Evolutionary conservation across 176 grass and related monocot species (phyloP), one percentile per base, ranked within the genome.

Genomic region (Bonia amplexicaulis): DNA sequence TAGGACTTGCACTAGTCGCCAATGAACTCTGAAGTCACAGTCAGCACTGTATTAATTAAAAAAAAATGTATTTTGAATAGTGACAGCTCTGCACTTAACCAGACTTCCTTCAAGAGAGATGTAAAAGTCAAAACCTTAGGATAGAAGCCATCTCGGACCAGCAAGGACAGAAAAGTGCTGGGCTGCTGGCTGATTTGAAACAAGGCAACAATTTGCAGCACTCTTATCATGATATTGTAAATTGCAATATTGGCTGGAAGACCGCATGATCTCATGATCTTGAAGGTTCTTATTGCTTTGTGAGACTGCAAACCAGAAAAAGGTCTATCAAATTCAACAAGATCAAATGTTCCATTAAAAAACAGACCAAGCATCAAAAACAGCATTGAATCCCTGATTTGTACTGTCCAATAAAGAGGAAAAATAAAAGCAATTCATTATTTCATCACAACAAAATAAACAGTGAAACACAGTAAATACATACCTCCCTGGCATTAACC

Each of bases 221-320:
- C 71, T 93, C 83, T 87, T 37, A 98, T 92, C 96, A 98, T 98
- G 37, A 85, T 87, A 68, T 79, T 95, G 77, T 95, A 98, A 52
- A 91, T 90, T 62, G 83, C 78, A 72, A 79, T 33, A 86, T 93
- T 74, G 46, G 68, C 51, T 76, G 89, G 93, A 61, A 93, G 81
- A 71, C 42, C 66, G 37, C 54, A 90, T 72, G 72, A 80, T 76
- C 81, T 95, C 91, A 98, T 95, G 64, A 67, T 89, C 81, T 85
- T 92, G 81, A 95, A 93, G 62, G 88, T 85, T 81, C 22, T 95
- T 69, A 93, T 84, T 79, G 96, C 88, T 55, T 72, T 88, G 42
- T 81, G 73, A 76, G 62, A 80, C 93, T 93, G 77, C 55, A 92
- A 74, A 79, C 79, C 49, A 90, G 46, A 5, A 75, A 82, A 88